Percentiles rank a stretch among this genome's conserved stretches.
These are phyloP conservation scores for Mucor racemosus DNA, from an alignment of 371 early-diverging fungal genomes.

Conservation along the genomic window DNA sequence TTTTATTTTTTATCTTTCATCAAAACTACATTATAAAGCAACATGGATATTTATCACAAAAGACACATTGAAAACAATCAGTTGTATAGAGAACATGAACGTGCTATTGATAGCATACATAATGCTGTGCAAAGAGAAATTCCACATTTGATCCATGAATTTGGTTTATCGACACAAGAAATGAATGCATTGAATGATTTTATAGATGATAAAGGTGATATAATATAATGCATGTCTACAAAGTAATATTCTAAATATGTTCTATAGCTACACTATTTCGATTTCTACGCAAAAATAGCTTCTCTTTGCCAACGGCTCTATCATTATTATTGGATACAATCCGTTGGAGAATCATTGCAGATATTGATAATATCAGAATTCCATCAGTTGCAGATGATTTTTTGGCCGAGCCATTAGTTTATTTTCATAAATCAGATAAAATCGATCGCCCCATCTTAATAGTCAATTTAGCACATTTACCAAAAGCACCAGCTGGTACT, in stretches of 20 bases:
- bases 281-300: conserved; percentile 42
- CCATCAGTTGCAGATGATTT: conserved; percentile 26
- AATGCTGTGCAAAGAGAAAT: conserved; percentile 43
- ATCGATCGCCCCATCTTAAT: conserved; percentile 39
- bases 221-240: neutral
- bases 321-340: conserved; percentile 46
- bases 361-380: conserved; percentile 29
- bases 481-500: conserved; percentile 15
- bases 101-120: conserved; percentile 40
- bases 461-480: conserved; percentile 41
- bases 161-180: conserved; percentile 30
- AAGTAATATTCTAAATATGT: neutral
- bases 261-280: conserved; percentile 48
- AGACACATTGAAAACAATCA: conserved; percentile 25
- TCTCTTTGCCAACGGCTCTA: conserved; percentile 38
- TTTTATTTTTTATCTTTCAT: no score
- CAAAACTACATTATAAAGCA: no score
- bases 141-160: conserved; percentile 43
- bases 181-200: conserved; percentile 36
- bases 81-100: conserved; percentile 30
- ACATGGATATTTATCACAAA: conserved; percentile 17
- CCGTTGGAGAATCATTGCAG: conserved; percentile 44
- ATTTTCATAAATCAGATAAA: conserved; percentile 44
- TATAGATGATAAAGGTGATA: conserved; percentile 42
- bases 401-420: conserved; percentile 35